Base-by-base conservation (phyloP, 116 monocot genomes). In the Cymodocea nodosa region DNA sequence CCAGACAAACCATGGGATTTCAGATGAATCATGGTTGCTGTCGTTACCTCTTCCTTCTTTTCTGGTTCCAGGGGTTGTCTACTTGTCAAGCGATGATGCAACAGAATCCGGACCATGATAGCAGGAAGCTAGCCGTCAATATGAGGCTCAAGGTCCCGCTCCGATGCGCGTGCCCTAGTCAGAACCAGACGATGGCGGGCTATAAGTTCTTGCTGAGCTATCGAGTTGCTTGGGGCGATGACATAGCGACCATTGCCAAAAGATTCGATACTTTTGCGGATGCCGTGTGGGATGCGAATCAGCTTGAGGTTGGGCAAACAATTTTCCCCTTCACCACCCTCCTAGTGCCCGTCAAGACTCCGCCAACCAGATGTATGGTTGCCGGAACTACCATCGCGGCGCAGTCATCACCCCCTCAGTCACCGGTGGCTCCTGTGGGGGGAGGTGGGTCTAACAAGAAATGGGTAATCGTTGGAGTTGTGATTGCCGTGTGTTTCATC, bases 61-160 rank as follows among this genome's bases (percentile, higher is more conserved):
- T 12, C 23, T 24, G 25, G 30, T 3, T 1, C 13, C 78, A 85
- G 70, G 92, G 92, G 5, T 64, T 92, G 20, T 71, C 81, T 62
- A 78, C 91, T 39, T 83, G 87, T 60, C 87, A 85, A 58, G 81
- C 91, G 39, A 75, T 95, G 55, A 81, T 90, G 22, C 73, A 72
- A 34, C 82, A 81, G 66, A 94, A 90, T 70, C 82, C 87, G 10
- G 68, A 78, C 17, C 24, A 77, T 56, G 64, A 66, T 15, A 67
- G 66, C 70, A 35, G 34, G 6, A 35, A 51, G 15, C 74, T 88
- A 60, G 0, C 2, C 49, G 48, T 17, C 30, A 76, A 76, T 44
- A 3, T 51, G 17, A 66, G 22, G 2, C 1, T 89, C 25, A 4
- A 7, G 15, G 79, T 84, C 13, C 88, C 88, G 9, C 51, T 89